These are phyloP conservation scores for Larix kaempferi DNA, from an alignment of 75 land plant species.

Conservation along the genomic window DNA sequence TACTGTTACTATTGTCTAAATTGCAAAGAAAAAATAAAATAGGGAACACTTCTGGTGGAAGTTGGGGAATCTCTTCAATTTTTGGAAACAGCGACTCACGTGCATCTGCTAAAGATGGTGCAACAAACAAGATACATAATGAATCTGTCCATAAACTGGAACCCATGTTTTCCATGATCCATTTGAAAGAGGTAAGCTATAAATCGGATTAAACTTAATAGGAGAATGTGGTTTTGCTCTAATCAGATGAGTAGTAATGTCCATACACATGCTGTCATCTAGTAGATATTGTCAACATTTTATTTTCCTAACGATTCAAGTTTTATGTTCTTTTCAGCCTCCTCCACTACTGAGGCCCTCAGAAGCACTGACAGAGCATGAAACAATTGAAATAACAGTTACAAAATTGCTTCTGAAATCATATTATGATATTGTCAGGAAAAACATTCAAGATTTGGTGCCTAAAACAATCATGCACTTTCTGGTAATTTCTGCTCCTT, in stretches of 20 bases:
- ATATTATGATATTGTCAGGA: slow-evolving; percentile 92
- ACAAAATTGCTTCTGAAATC: slow-evolving; percentile 81
- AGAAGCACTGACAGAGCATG: slow-evolving; percentile 83
- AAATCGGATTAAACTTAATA: background rate
- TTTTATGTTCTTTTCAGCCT: slow-evolving; percentile 45
- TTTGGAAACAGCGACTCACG: slow-evolving; percentile 62
- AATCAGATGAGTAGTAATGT: too few species aligned
- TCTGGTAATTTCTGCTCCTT: slow-evolving; percentile 44
- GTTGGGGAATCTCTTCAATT: slow-evolving; percentile 82
- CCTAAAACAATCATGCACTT: slow-evolving; percentile 99
- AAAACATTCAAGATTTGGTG: slow-evolving; percentile 86
- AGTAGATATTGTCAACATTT: background rate
- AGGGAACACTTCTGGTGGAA: slow-evolving; percentile 43
- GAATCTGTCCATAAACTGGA: slow-evolving; percentile 47
- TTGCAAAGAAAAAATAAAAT: slow-evolving; percentile 7
- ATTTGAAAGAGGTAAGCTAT: slow-evolving; percentile 66
- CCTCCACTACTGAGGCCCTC: slow-evolving; percentile 73
- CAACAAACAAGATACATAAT: slow-evolving; percentile 22
- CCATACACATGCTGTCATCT: too few species aligned
- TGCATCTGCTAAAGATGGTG: slow-evolving; percentile 30
- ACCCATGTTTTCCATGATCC: slow-evolving; percentile 50
- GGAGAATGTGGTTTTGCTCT: too few species aligned
- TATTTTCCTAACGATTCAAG: background rate
- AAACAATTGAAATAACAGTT: slow-evolving; percentile 67
- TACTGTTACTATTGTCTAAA: background rate